These are phyloP conservation scores for Amorphotheca resinae DNA, from an alignment of 495 filamentous ascomycete genomes.

Conservation along the genomic window DNA sequence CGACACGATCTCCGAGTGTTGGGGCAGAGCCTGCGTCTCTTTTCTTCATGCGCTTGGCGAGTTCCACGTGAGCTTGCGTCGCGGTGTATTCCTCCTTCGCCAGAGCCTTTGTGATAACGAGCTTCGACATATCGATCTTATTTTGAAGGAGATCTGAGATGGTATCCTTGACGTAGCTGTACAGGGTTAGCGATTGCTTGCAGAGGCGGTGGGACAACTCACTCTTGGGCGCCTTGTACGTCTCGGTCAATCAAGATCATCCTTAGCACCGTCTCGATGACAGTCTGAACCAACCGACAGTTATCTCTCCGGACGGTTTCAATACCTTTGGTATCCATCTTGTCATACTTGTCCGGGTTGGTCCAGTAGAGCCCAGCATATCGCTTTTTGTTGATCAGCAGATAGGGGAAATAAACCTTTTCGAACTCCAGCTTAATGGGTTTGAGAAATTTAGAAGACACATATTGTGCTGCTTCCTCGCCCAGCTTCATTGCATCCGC, in stretches of 20 bases:
- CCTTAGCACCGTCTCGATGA: slow-evolving; percentile 90
- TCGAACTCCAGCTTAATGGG: slow-evolving; percentile 99
- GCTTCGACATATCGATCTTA: slow-evolving; percentile 96
- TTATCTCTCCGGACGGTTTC: slow-evolving; percentile 97
- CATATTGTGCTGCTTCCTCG: slow-evolving; percentile 73
- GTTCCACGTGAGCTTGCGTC: slow-evolving; percentile 91
- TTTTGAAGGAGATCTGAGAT: slow-evolving; percentile 95
- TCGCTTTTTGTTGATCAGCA: slow-evolving; percentile 99
- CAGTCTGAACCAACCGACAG: slow-evolving; percentile 85
- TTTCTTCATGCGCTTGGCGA: slow-evolving; percentile 90
- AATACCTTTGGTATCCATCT: slow-evolving; percentile 99
- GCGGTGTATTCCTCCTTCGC: slow-evolving; percentile 70
- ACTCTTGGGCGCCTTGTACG: slow-evolving; percentile 84
- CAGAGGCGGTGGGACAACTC: slow-evolving; percentile 27
- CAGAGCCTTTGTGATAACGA: slow-evolving; percentile 96
- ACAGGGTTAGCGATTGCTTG: neutral
- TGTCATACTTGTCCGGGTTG: slow-evolving; percentile 85
- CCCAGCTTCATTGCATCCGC: slow-evolving; percentile 87
- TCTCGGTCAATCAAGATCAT: slow-evolving; percentile 94
- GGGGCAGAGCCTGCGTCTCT: slow-evolving; percentile 91
- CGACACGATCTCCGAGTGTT: slow-evolving; percentile 88
- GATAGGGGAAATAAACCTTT: slow-evolving; percentile 97
- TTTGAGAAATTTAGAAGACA: slow-evolving; percentile 83
- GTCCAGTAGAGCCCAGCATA: slow-evolving; percentile 98
- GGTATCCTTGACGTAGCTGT: slow-evolving; percentile 88